Evolutionary conservation across 192 early-diverging fungal species (phyloP).

Genomic region (Podochytrium sp.): DNA sequence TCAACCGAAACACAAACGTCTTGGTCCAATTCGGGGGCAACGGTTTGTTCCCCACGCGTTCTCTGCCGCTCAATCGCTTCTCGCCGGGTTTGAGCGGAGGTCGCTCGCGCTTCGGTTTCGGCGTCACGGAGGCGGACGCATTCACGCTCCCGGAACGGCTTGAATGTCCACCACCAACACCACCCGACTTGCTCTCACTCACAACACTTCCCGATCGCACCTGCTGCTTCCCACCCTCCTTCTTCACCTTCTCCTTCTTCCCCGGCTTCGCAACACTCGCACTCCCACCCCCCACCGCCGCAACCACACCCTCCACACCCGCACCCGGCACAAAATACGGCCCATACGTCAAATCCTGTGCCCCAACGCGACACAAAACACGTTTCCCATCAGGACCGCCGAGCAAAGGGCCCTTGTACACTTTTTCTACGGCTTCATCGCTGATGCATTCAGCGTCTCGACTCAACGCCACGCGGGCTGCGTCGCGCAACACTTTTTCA

Average conservation of each 20-base stretch:
- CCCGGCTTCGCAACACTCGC: not conserved
- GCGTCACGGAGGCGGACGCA: too few relatives aligned
- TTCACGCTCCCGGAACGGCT: too few relatives aligned
- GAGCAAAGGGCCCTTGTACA: not conserved
- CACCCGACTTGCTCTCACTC: too few relatives aligned
- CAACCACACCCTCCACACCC: not conserved
- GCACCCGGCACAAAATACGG: conserved; percentile 25
- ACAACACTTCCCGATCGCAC: too few relatives aligned
- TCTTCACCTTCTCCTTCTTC: not conserved
- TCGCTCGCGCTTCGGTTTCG: too few relatives aligned
- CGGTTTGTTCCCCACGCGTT: too few relatives aligned
- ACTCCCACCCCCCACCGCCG: not conserved
- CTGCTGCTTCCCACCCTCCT: not conserved
- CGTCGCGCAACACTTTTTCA: not conserved
- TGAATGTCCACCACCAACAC: too few relatives aligned
- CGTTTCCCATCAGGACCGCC: not conserved
- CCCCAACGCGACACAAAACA: not conserved
- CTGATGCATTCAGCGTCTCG: not conserved
- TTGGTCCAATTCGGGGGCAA: conserved; percentile 8
- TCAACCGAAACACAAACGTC: conserved; percentile 3
- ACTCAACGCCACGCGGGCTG: not conserved
- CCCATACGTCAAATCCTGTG: conserved; percentile 12
- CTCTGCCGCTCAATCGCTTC: too few relatives aligned
- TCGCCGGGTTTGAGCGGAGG: too few relatives aligned
- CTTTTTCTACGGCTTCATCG: not conserved